Evolutionary conservation across 164 flowering plant species (phyloP).

Genomic region (Stephania cephalantha): DNA sequence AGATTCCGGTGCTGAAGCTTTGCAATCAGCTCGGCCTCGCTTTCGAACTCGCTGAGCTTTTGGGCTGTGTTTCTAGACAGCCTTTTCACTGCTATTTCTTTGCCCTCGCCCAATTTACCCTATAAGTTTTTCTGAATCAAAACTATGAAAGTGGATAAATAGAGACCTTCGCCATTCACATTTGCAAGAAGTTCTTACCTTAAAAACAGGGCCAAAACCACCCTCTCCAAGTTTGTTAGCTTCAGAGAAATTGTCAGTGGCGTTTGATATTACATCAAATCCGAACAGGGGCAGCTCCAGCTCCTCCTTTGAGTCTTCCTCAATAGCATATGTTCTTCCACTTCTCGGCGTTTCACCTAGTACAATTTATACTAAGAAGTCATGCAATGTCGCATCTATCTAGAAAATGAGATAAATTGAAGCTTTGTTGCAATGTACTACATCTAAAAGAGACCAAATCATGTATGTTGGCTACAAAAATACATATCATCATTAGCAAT

Average conservation of each 20-base stretch:
- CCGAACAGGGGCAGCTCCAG: constrained; percentile 18
- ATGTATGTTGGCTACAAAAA: no score
- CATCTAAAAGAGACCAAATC: no score
- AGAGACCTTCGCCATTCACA: neutral
- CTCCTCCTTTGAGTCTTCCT: constrained; percentile 2
- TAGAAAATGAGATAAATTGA: no score
- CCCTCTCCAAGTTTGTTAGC: constrained; percentile 28
- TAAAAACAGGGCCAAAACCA: constrained; percentile 30
- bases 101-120: constrained; percentile 25
- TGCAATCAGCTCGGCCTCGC: constrained; percentile 34
- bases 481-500: no score
- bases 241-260: constrained; percentile 21
- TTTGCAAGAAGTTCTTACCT: constrained; percentile 9
- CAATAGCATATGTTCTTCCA: neutral
- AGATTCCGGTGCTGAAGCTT: constrained; percentile 54
- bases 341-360: no score
- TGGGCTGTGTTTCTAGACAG: constrained; percentile 30
- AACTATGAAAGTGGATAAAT: neutral
- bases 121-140: neutral
- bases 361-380: no score
- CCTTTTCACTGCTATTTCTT: constrained; percentile 43
- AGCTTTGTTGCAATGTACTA: no score
- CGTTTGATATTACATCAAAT: constrained; percentile 10
- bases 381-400: no score
- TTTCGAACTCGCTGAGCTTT: constrained; percentile 38